A percentile compares a stretch with the other conserved stretches of the same genome.
These are phyloP conservation scores for Penicillium canariense DNA, from an alignment of 495 filamentous ascomycete species.

Conservation along the genomic window DNA sequence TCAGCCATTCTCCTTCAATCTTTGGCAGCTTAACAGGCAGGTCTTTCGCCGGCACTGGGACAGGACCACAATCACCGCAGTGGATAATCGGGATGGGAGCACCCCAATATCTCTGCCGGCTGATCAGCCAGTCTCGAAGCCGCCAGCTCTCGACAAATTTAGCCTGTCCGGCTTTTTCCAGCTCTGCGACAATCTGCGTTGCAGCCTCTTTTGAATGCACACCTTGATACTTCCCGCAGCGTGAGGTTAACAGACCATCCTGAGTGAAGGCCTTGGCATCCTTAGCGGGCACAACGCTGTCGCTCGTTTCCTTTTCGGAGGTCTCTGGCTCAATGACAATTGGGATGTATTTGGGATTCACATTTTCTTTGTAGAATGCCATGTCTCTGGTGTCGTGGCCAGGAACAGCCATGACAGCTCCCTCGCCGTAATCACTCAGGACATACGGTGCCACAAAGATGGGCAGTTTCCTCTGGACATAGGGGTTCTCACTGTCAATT, in stretches of 20 bases:
- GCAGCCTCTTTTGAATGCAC: constrained; percentile 61
- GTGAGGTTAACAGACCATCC: constrained; percentile 45
- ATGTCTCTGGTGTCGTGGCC: constrained; percentile 77
- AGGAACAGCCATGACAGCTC: constrained; percentile 89
- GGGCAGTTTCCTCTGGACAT: constrained; percentile 56
- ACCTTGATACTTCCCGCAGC: constrained; percentile 47
- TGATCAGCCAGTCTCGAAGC: constrained; percentile 83
- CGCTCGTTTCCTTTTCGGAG: constrained; percentile 37
- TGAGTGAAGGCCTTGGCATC: constrained; percentile 42
- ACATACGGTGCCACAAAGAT: constrained; percentile 84
- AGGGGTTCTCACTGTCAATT: constrained; percentile 50
- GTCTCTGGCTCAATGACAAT: constrained; percentile 45
- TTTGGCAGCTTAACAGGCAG: constrained; percentile 75
- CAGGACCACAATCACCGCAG: constrained; percentile 70
- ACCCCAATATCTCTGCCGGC: constrained; percentile 87
- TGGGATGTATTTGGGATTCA: constrained; percentile 47
- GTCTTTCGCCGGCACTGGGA: constrained; percentile 72
- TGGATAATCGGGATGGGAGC: constrained; percentile 88
- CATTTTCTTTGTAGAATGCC: constrained; percentile 74
- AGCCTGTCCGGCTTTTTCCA: constrained; percentile 51
- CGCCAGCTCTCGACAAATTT: constrained; percentile 67
- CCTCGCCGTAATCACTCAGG: constrained; percentile 82
- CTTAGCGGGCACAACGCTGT: constrained; percentile 34
- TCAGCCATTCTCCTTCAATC: constrained; percentile 64
- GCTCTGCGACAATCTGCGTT: constrained; percentile 56